Evolutionary conservation across 106 monocot genomes (phyloP).

Genomic region (Dendrobium nobile): DNA sequence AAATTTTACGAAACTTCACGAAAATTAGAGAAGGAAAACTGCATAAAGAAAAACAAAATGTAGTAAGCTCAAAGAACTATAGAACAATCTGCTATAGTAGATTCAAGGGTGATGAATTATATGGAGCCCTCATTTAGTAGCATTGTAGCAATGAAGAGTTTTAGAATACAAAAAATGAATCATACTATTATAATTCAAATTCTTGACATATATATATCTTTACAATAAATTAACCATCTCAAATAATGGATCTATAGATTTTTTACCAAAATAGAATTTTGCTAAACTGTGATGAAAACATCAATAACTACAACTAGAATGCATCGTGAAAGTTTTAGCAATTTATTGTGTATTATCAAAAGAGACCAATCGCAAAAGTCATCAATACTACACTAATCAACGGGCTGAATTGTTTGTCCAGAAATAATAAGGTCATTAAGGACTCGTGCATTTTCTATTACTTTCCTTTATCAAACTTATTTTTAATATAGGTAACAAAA

Average conservation of each 20-base stretch:
- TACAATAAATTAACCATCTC: not conserved
- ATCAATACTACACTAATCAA: not conserved
- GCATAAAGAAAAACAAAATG: not conserved
- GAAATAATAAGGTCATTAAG: not conserved
- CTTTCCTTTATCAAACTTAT: too few relatives aligned
- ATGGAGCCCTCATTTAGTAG: not conserved
- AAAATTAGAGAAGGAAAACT: not conserved
- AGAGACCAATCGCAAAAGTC: not conserved
- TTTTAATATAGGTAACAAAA: not conserved
- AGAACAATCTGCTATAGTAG: not conserved
- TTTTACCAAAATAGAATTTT: not conserved
- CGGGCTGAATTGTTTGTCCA: not conserved
- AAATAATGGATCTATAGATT: not conserved
- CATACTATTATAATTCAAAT: not conserved
- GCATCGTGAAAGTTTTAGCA: not conserved
- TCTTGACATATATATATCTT: not conserved
- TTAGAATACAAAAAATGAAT: not conserved
- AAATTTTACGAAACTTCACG: not conserved
- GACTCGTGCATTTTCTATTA: not conserved
- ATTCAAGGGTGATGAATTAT: not conserved
- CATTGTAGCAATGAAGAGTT: not conserved
- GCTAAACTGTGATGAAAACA: not conserved
- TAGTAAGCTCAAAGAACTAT: not conserved
- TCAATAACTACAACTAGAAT: not conserved
- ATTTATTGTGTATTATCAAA: not conserved